phyloP scores from a whole-genome alignment of 2,329 filamentous ascomycete genomes.

The Trichoderma sp. region DNA sequence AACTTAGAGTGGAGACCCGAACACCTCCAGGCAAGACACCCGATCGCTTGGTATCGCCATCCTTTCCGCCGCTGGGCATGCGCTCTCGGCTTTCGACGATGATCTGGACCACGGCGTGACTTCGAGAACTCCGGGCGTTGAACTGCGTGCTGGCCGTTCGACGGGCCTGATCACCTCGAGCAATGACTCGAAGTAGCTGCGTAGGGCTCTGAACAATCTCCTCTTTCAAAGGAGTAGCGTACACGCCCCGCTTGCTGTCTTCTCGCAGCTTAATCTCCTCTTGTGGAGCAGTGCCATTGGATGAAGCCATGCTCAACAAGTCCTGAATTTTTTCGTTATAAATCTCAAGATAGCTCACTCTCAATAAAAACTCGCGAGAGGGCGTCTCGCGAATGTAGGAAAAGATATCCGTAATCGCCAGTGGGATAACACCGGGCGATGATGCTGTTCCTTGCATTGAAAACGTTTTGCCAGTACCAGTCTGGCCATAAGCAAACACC shows the following conservation, averaged over 20 bases:
- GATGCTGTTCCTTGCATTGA: constrained; percentile 98
- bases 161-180: constrained; percentile 86
- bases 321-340: constrained; percentile 99
- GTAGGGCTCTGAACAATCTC: constrained; percentile 98
- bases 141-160: constrained; percentile 94
- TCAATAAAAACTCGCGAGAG: constrained; percentile 86
- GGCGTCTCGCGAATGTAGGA: constrained; percentile 98
- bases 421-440: constrained; percentile 91
- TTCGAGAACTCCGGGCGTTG: constrained; percentile 93
- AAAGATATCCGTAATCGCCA: constrained; percentile 98
- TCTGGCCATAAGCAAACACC: constrained; percentile 99
- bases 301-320: constrained; percentile 74
- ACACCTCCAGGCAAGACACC: constrained; percentile 82
- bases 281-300: constrained; percentile 59
- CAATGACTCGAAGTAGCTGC: constrained; percentile 90
- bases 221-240: constrained; percentile 93
- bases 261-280: constrained; percentile 98
- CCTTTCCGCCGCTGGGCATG: constrained; percentile 54
- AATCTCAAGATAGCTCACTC: constrained; percentile 97
- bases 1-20: constrained; percentile 87
- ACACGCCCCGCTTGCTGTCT: constrained; percentile 94
- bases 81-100: constrained; percentile 96
- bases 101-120: constrained; percentile 97
- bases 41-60: constrained; percentile 60
- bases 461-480: constrained; percentile 97